Conservation (phyloP, 257 asterid species). For the Penstemon davidsonii region DNA sequence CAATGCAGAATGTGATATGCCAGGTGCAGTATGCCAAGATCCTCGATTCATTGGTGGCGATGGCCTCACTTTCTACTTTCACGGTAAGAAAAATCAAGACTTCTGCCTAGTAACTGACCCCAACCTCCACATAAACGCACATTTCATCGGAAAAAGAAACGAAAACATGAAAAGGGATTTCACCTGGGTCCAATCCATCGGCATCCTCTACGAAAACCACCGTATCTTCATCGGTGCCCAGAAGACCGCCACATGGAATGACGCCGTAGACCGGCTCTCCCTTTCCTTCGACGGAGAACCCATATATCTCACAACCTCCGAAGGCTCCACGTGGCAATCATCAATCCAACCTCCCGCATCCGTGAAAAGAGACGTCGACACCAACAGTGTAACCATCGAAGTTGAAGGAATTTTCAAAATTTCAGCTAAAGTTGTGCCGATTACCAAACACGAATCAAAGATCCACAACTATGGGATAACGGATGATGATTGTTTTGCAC, state of each 20-base stretch:
- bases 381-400: conserved; percentile 41
- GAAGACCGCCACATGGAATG: conserved; percentile 51
- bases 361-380: conserved; percentile 36
- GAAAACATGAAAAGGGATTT: conserved; percentile 50
- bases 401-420: conserved; percentile 39
- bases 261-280: conserved; percentile 42
- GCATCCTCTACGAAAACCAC: conserved; percentile 43
- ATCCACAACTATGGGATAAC: conserved; percentile 57
- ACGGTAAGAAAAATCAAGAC: conserved; percentile 51
- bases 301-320: conserved; percentile 30
- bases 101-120: conserved; percentile 59
- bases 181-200: conserved; percentile 73
- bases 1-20: conserved; percentile 56
- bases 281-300: conserved; percentile 45
- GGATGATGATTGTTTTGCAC: conserved; percentile 56
- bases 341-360: conserved; percentile 7
- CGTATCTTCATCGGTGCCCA: conserved; percentile 44
- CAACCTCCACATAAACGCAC: conserved; percentile 61
- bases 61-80: conserved; percentile 73
- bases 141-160: conserved; percentile 57
- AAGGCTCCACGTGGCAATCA: conserved; percentile 47
- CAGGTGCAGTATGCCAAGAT: conserved; percentile 78
- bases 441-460: conserved; percentile 39
- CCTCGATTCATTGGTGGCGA: conserved; percentile 80
- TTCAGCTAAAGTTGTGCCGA: conserved; percentile 55